Percentiles rank a stretch among this genome's conserved stretches.
These are phyloP conservation scores for Trichoderma afroharzianum DNA, from an alignment of 2,329 filamentous ascomycete genomes.

Conservation along the genomic window DNA sequence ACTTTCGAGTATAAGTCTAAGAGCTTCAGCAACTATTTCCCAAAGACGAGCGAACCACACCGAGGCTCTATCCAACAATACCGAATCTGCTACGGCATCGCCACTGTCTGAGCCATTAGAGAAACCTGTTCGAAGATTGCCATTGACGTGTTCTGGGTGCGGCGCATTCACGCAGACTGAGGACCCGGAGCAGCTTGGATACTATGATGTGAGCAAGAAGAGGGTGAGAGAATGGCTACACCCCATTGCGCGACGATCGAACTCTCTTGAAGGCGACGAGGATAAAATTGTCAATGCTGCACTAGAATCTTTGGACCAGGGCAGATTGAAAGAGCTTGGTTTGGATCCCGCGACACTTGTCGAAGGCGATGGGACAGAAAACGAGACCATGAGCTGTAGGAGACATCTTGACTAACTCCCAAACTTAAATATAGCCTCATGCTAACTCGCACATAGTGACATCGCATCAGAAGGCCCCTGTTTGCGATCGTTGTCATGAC, in stretches of 20 bases:
- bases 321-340: constrained; percentile 43
- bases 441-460: constrained; percentile 12
- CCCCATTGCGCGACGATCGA: constrained; percentile 21
- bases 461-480: constrained; percentile 42
- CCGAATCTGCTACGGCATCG: background rate
- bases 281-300: constrained; percentile 47
- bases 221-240: constrained; percentile 47
- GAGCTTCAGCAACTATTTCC: background rate
- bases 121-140: constrained; percentile 36
- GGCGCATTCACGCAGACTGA: constrained; percentile 60
- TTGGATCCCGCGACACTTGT: constrained; percentile 42
- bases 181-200: constrained; percentile 50
- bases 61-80: constrained; percentile 19
- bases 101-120: background rate
- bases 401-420: background rate
- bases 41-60: constrained; percentile 29
- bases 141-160: constrained; percentile 60
- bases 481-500: constrained; percentile 86
- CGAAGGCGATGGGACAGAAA: constrained; percentile 26
- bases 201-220: constrained; percentile 51
- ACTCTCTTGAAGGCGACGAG: constrained; percentile 30
- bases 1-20: constrained; percentile 4
- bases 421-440: background rate
- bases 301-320: constrained; percentile 40
- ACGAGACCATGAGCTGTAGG: constrained; percentile 11